Percentiles rank a stretch among this genome's conserved stretches.
These are phyloP conservation scores for Rhodosporidiobolus odoratus DNA, from an alignment of 768 basidiomycete species.

Conservation along the genomic window DNA sequence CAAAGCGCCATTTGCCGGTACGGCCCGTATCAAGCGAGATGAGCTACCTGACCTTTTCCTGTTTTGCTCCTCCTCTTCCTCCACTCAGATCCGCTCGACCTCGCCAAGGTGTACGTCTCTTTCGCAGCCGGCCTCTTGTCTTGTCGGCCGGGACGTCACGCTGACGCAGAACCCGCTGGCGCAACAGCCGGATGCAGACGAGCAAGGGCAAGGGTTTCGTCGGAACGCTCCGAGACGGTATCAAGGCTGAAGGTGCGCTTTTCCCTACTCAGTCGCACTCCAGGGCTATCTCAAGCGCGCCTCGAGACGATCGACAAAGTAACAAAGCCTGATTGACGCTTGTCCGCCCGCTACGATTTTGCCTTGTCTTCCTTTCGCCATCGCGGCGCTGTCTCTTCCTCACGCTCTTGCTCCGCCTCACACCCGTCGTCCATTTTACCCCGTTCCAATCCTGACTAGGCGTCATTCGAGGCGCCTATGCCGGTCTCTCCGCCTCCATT, in stretches of 20 bases:
- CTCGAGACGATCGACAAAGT: too few species aligned
- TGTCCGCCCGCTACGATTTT: not conserved
- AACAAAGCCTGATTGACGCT: not conserved
- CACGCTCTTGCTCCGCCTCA: not conserved
- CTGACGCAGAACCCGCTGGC: not conserved
- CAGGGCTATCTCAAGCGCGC: too few species aligned
- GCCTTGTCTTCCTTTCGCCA: not conserved
- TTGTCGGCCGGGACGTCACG: not conserved
- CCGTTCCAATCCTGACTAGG: conserved; percentile 12
- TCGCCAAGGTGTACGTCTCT: conserved; percentile 35
- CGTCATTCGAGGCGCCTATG: conserved; percentile 38
- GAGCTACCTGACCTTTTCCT: not conserved
- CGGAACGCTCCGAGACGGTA: conserved; percentile 20
- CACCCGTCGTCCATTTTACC: not conserved
- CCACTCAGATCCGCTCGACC: conserved; percentile 36
- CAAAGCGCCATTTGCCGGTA: not conserved
- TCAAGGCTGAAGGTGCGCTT: conserved; percentile 37
- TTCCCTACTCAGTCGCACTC: not conserved
- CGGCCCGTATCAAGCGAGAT: not conserved
- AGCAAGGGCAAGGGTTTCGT: conserved; percentile 35
- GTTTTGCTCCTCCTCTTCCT: not conserved
- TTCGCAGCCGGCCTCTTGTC: too few species aligned
- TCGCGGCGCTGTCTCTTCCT: not conserved
- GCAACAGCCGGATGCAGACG: conserved; percentile 40
- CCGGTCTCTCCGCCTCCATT: conserved; percentile 42